Percentiles rank a stretch among this genome's conserved stretches.
phyloP scores from a whole-genome alignment of 2,329 filamentous ascomycete genomes.

The Trichoderma sp. region DNA sequence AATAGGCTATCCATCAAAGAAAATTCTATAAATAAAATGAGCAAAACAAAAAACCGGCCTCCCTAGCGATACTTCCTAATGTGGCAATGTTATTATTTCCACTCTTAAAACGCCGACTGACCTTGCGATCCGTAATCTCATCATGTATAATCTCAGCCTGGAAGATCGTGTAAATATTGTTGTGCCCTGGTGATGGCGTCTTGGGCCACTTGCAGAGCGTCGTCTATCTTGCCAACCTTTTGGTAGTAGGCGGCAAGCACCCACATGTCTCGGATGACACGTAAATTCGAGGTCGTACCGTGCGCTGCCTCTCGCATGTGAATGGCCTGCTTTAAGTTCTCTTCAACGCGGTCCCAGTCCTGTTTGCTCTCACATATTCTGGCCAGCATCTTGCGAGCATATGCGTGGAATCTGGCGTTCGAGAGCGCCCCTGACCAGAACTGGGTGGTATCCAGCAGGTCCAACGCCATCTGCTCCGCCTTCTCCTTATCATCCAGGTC shows the following conservation, averaged over 20 bases:
- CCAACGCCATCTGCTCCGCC: slow-evolving; percentile 36
- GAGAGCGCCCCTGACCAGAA: slow-evolving; percentile 29
- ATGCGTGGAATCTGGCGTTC: slow-evolving; percentile 40
- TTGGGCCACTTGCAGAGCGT: slow-evolving; percentile 32
- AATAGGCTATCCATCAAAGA: background rate
- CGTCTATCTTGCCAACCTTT: slow-evolving; percentile 32
- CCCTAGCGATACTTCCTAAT: background rate
- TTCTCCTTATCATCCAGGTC: slow-evolving; percentile 36
- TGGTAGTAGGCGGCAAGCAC: slow-evolving; percentile 39
- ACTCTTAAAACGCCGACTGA: slow-evolving; percentile 8
- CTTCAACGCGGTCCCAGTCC: slow-evolving; percentile 37
- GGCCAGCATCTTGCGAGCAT: slow-evolving; percentile 42
- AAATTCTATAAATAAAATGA: background rate
- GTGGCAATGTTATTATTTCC: background rate
- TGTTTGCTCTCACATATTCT: slow-evolving; percentile 36
- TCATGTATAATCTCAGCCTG: slow-evolving; percentile 23
- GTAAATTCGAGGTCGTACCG: slow-evolving; percentile 37
- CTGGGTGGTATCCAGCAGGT: slow-evolving; percentile 33
- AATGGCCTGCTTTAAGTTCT: slow-evolving; percentile 37
- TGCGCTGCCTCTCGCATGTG: slow-evolving; percentile 40
- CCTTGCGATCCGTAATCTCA: slow-evolving; percentile 7
- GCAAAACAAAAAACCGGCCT: background rate
- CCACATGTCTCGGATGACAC: slow-evolving; percentile 43
- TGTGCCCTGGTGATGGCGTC: slow-evolving; percentile 39
- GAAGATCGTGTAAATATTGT: slow-evolving; percentile 31